Percentiles rank a stretch among this genome's conserved stretches.
Evolutionary conservation across 257 asterid genomes (phyloP).

Genomic region (Ilex asprella): DNA sequence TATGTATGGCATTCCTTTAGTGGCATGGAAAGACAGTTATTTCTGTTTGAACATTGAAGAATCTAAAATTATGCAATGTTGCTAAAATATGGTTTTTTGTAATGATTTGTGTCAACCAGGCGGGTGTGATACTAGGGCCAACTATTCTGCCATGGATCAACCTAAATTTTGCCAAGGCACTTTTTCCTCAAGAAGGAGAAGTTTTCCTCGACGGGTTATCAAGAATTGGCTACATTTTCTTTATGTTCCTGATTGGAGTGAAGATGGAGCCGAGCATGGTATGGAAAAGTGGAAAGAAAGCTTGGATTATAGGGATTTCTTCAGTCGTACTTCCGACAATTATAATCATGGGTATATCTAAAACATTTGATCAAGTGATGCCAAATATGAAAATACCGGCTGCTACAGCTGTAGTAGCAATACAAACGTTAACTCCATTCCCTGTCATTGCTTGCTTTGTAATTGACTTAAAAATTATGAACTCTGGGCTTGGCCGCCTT

Average conservation of each 20-base stretch:
- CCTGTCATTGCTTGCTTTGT: constrained; percentile 77
- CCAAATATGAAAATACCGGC: constrained; percentile 23
- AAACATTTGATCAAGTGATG: neutral
- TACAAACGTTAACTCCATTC: constrained; percentile 56
- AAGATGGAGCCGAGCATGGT: constrained; percentile 80
- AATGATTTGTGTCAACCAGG: constrained; percentile 32
- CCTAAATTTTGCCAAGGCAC: neutral
- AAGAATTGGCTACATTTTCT: constrained; percentile 73
- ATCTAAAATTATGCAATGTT: too few species aligned
- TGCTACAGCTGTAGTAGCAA: constrained; percentile 21
- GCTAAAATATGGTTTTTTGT: neutral
- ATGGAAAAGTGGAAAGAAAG: constrained; percentile 53
- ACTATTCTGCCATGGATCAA: constrained; percentile 45
- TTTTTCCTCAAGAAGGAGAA: constrained; percentile 65
- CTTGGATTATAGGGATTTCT: constrained; percentile 71
- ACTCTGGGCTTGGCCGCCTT: constrained; percentile 85
- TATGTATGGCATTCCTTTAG: too few species aligned
- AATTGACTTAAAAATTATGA: constrained; percentile 71
- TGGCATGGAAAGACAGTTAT: too few species aligned
- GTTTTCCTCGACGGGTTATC: constrained; percentile 55
- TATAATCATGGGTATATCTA: constrained; percentile 15
- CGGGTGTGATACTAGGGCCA: constrained; percentile 82
- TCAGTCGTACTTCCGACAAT: constrained; percentile 36
- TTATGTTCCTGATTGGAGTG: constrained; percentile 76
- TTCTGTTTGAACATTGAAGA: too few species aligned